phyloP scores from a whole-genome alignment of 2,329 filamentous ascomycete genomes.

The Scedosporium apiospermum region DNA sequence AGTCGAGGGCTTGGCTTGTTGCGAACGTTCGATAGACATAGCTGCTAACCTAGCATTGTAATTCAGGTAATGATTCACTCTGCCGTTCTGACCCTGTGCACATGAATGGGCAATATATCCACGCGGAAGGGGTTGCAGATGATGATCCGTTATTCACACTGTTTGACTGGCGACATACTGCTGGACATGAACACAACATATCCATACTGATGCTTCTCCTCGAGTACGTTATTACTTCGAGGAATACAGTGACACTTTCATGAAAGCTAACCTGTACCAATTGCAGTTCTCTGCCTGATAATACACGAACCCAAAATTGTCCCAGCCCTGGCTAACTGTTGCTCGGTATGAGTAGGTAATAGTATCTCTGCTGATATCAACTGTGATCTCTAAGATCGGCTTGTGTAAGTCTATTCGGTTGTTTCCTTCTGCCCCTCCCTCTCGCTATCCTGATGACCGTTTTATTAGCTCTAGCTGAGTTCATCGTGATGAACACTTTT shows the following conservation, averaged over 20 bases:
- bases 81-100: no score
- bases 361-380: neutral
- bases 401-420: neutral
- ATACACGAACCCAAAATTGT: neutral
- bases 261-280: neutral
- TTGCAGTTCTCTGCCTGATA: neutral
- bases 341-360: neutral
- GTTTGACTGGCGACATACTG: constrained; percentile 38
- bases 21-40: neutral
- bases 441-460: constrained; percentile 38
- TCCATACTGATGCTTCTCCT: constrained; percentile 9
- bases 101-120: constrained; percentile 11
- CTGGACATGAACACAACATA: constrained; percentile 40
- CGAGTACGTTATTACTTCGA: neutral
- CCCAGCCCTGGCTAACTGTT: neutral
- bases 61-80: no score
- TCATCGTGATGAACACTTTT: constrained; percentile 43
- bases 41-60: no score
- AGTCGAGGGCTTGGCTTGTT: neutral
- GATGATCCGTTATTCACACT: constrained; percentile 45
- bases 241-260: neutral
- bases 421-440: neutral
- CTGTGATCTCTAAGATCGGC: neutral
- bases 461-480: constrained; percentile 42
- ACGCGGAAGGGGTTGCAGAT: constrained; percentile 15